A percentile compares a stretch with the other conserved stretches of the same genome.
phyloP scores from a whole-genome alignment of 148 eudicot genomes.

The Cornus suecica region DNA sequence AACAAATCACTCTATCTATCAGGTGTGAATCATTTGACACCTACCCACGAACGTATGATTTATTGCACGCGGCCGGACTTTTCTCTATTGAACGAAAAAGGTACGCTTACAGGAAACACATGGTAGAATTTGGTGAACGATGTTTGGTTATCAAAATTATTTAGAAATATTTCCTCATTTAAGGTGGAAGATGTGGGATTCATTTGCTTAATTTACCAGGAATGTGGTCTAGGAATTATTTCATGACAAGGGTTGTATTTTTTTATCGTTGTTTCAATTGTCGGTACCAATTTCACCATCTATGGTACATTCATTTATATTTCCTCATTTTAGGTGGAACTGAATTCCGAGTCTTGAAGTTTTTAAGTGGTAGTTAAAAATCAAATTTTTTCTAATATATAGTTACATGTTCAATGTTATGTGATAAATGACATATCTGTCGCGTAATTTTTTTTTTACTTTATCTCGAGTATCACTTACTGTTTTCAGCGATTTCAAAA shows the following conservation, averaged over 20 bases:
- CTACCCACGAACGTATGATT: conserved; percentile 97
- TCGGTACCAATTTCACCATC: background rate
- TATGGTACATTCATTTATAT: background rate
- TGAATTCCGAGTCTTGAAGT: no score
- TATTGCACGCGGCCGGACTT: conserved; percentile 91
- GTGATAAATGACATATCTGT: no score
- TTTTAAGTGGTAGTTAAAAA: no score
- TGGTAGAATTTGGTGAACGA: background rate
- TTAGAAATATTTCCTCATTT: background rate
- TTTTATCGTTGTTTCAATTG: background rate
- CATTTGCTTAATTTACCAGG: background rate
- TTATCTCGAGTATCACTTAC: no score
- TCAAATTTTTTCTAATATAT: no score
- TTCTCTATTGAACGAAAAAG: conserved; percentile 78
- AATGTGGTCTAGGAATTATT: background rate
- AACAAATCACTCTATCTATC: conserved; percentile 1
- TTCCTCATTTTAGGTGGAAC: no score
- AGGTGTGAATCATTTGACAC: conserved; percentile 99
- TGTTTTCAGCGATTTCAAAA: no score
- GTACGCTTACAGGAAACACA: conserved; percentile 27
- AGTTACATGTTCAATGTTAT: no score
- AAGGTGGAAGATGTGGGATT: background rate
- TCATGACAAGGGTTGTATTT: background rate
- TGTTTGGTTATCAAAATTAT: background rate
- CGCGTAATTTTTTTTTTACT: no score